Conservation (phyloP, 768 basidiomycete species). For the Rhodosporidiobolus sp. region DNA sequence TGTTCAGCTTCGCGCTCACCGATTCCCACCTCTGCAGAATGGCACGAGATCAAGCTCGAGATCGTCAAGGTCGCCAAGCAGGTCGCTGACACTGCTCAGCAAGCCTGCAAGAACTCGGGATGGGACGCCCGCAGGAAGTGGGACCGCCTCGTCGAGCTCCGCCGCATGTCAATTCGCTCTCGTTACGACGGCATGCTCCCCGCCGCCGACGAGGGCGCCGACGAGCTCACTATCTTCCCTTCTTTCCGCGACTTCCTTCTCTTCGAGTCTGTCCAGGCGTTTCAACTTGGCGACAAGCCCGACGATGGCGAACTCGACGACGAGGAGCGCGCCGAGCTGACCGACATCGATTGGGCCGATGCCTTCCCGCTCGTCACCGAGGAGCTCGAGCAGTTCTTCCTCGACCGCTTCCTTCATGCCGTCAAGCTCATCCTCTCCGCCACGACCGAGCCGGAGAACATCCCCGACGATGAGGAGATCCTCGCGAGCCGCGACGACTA, state of each 20-base stretch:
- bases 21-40: not conserved
- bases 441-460: not conserved
- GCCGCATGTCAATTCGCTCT: no score
- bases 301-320: not conserved
- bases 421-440: not conserved
- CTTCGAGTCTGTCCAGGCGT: not conserved
- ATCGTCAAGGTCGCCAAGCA: slow-evolving; percentile 6
- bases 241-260: slow-evolving; percentile 9
- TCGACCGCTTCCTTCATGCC: not conserved
- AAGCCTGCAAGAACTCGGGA: not conserved
- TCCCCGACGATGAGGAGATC: not conserved
- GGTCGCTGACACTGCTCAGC: no score
- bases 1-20: not conserved
- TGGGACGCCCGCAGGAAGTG: no score
- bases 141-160: no score
- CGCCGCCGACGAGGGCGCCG: no score
- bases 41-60: not conserved
- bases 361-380: not conserved
- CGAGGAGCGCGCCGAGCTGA: not conserved
- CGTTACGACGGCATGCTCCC: no score
- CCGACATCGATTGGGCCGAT: not conserved
- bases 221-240: not conserved
- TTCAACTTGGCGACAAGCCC: not conserved
- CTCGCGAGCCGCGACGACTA: slow-evolving; percentile 1
- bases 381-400: not conserved